Evolutionary conservation across 345 rosid genomes (phyloP).

Genomic region (Cardamine resedifolia): DNA sequence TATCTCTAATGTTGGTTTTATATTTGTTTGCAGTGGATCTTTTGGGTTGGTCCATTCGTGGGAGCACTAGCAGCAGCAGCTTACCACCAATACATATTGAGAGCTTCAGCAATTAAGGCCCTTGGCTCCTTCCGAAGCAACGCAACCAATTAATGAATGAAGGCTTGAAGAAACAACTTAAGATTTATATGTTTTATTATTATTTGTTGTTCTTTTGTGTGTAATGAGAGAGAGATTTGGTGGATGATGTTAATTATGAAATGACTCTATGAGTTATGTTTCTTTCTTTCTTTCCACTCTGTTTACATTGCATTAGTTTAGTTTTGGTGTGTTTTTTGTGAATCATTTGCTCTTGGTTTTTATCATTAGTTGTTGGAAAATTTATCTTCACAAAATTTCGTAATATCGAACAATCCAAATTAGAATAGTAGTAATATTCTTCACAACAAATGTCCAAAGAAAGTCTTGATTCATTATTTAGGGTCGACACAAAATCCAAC

Average conservation of each 20-base stretch:
- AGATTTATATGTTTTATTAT: neutral
- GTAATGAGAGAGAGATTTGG: conserved; percentile 22
- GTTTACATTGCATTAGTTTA: neutral
- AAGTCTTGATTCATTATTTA: neutral
- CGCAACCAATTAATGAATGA: conserved; percentile 46
- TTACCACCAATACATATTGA: conserved; percentile 64
- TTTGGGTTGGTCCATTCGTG: conserved; percentile 77
- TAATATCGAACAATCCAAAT: too few relatives aligned
- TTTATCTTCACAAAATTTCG: too few relatives aligned
- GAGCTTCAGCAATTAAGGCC: conserved; percentile 68
- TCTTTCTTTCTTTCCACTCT: neutral
- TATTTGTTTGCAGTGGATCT: conserved; percentile 55
- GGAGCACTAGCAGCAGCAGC: conserved; percentile 79
- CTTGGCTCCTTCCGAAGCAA: conserved; percentile 72
- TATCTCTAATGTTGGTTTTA: neutral
- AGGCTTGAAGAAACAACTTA: conserved; percentile 20
- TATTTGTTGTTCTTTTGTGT: conserved; percentile 31
- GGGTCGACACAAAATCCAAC: neutral
- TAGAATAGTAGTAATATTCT: too few relatives aligned
- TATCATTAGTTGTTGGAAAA: neutral
- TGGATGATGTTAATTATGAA: conserved; percentile 25
- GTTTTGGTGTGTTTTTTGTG: conserved; percentile 6
- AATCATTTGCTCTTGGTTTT: neutral
- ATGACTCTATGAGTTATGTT: neutral
- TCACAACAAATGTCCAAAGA: too few relatives aligned